phyloP scores from a whole-genome alignment of 177 flowering plant species.

The Tripterygium wilfordii region DNA sequence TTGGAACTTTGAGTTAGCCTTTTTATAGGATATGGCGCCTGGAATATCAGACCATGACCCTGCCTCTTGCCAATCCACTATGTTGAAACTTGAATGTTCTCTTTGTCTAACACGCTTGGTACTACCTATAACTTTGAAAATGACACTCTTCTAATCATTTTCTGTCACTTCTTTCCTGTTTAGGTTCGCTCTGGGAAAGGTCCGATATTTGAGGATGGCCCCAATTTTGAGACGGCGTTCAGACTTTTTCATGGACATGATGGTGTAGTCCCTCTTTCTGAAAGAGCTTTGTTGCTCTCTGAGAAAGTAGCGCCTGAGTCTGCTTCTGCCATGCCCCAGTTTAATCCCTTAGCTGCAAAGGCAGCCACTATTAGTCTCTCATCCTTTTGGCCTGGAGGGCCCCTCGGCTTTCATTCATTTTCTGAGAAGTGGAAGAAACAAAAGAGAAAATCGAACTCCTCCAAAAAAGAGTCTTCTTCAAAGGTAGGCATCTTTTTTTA shows the following conservation, averaged over 20 bases:
- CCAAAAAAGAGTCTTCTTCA: slow-evolving; percentile 29
- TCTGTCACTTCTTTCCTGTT: neutral
- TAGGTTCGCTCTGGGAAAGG: slow-evolving; percentile 47
- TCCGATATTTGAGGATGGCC: slow-evolving; percentile 92
- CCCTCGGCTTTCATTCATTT: slow-evolving; percentile 59
- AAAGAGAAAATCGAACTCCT: slow-evolving; percentile 37
- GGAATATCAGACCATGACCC: too few species aligned
- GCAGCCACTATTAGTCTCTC: slow-evolving; percentile 76
- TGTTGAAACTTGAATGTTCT: too few species aligned
- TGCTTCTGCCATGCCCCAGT: slow-evolving; percentile 26
- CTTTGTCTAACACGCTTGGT: too few species aligned
- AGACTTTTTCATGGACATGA: slow-evolving; percentile 79
- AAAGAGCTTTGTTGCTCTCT: slow-evolving; percentile 16
- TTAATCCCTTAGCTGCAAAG: slow-evolving; percentile 64
- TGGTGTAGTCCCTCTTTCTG: slow-evolving; percentile 84
- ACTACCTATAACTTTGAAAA: too few species aligned
- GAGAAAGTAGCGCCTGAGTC: slow-evolving; percentile 24
- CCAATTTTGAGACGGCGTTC: slow-evolving; percentile 72
- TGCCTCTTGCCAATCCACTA: too few species aligned
- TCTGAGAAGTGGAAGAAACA: slow-evolving; percentile 58
- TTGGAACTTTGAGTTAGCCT: too few species aligned
- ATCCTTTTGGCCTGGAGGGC: slow-evolving; percentile 65
- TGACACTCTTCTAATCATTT: neutral
- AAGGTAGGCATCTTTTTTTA: slow-evolving; percentile 21
- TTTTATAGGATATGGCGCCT: too few species aligned